A percentile compares a stretch with the other conserved stretches of the same genome.
These are phyloP conservation scores for Pyrenopolyporus hunteri DNA, from an alignment of 495 filamentous ascomycete species.

Conservation along the genomic window DNA sequence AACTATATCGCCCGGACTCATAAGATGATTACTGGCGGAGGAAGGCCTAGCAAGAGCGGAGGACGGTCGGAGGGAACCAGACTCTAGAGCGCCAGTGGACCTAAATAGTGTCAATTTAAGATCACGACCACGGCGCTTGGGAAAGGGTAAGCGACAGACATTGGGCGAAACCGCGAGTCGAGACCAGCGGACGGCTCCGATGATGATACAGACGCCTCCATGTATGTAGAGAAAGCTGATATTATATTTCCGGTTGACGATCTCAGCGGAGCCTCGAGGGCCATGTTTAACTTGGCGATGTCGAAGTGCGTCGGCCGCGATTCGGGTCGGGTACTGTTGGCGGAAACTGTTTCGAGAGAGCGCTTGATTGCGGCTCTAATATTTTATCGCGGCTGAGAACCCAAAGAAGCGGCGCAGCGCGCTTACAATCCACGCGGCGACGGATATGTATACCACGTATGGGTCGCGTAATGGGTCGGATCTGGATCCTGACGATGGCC, in stretches of 20 bases:
- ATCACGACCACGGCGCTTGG: background rate
- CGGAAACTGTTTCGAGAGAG: conserved; percentile 13
- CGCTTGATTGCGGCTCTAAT: conserved; percentile 27
- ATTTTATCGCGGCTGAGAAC: conserved; percentile 19
- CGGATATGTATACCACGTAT: conserved; percentile 28
- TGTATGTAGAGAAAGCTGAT: conserved; percentile 64
- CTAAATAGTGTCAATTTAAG: conserved; percentile 34
- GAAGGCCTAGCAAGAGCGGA: conserved; percentile 31
- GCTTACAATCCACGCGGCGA: conserved; percentile 29
- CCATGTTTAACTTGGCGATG: conserved; percentile 50
- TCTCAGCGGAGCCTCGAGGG: conserved; percentile 63
- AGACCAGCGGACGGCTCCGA: conserved; percentile 58
- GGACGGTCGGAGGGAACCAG: conserved; percentile 51
- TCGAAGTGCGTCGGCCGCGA: conserved; percentile 13
- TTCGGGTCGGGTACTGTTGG: conserved; percentile 14
- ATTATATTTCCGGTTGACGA: conserved; percentile 60
- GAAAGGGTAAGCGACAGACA: conserved; percentile 43
- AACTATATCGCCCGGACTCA: conserved; percentile 63
- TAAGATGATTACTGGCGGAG: conserved; percentile 45
- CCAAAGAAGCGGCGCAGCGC: conserved; percentile 14
- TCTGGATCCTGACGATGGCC: conserved; percentile 28
- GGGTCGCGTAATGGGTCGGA: conserved; percentile 30
- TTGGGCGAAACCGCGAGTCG: conserved; percentile 56
- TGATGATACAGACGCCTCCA: conserved; percentile 63
- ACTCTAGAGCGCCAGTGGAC: conserved; percentile 47